Base-by-base conservation (phyloP, 164 flowering plant species). In the Saururus chinensis region DNA sequence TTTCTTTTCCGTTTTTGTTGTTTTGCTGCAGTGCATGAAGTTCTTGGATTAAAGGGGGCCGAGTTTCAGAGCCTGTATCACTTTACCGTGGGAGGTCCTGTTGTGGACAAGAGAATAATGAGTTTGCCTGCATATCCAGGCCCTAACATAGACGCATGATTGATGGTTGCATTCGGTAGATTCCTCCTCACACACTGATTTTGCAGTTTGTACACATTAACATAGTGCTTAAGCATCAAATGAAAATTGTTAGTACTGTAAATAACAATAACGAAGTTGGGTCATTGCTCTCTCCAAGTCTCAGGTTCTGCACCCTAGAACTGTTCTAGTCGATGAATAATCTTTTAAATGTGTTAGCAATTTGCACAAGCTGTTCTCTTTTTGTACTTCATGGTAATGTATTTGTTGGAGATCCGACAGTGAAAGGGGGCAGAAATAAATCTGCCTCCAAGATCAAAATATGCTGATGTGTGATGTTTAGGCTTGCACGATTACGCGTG, bases 61-160 rank as follows among this genome's bases (percentile, higher is more conserved):
- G 74, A 79, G 52, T 92, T 78, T 60, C 98, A 92, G 74, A 86
- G 89, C 80, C 81, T 92, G 1, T 92, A 92, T 73, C 98, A 92
- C 81, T 92, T 92, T 74, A 87, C 98, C 0, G 82, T 87, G 56
- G 98, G 98, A 70, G 79, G 81, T 26, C 93, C 96, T 1, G 89
- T 92, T 25, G 12, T 80, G 48, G 95, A 89, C 79, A 87, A 78
- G 71, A 78, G 98, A 64, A 92, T 89, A 73, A 92, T 92, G 98
- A 92, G 90, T 71, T 70, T 92, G 40, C 98, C 95, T 63, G 96
- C 96, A 19, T 92, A 92, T 77, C 98, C 95, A 19, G 98, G 98
- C 22, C 98, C 96, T n/a, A 64, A 35, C 5, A n/a, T 71, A 60
- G 92, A 85, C 73, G 85, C 87, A 19, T 88, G 70, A 74, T 30